phyloP scores from a whole-genome alignment of 1,284 basidiomycete genomes.

The Apiotrichum sp. region DNA sequence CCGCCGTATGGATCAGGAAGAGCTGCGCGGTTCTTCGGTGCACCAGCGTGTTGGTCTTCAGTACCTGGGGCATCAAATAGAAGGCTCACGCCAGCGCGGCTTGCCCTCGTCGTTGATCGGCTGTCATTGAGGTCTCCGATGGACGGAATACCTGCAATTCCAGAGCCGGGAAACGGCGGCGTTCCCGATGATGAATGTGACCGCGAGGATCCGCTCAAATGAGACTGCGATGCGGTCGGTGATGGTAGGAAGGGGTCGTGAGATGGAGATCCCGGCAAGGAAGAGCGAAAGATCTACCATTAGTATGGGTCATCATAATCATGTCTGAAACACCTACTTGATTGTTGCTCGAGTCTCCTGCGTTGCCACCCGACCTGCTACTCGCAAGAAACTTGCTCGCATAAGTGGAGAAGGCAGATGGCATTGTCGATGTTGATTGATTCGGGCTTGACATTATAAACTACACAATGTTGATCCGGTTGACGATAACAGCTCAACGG shows the following conservation, averaged over 20 bases:
- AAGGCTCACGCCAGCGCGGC: constrained; percentile 27
- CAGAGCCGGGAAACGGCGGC: constrained; percentile 39
- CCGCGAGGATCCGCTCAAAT: constrained; percentile 25
- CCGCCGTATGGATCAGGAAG: constrained; percentile 37
- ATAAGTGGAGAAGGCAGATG: constrained; percentile 36
- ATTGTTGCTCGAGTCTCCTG: no score
- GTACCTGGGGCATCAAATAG: constrained; percentile 21
- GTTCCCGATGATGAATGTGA: constrained; percentile 26
- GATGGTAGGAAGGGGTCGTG: constrained; percentile 42
- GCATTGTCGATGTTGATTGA: neutral
- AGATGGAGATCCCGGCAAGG: constrained; percentile 33
- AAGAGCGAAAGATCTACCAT: constrained; percentile 35
- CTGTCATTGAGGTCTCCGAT: constrained; percentile 24
- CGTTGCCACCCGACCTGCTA: constrained; percentile 11
- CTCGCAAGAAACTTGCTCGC: constrained; percentile 37
- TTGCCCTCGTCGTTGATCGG: constrained; percentile 1
- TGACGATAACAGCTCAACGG: no score
- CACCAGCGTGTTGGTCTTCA: no score
- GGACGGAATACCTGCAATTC: constrained; percentile 37
- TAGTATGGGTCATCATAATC: no score
- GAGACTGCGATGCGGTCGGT: constrained; percentile 27
- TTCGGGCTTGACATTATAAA: neutral
- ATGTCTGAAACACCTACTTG: constrained; percentile 16
- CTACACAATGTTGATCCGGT: no score
- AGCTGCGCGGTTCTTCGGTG: no score